phyloP scores from a whole-genome alignment of 371 early-diverging fungal species.

The Rhizopus arrhizus region DNA sequence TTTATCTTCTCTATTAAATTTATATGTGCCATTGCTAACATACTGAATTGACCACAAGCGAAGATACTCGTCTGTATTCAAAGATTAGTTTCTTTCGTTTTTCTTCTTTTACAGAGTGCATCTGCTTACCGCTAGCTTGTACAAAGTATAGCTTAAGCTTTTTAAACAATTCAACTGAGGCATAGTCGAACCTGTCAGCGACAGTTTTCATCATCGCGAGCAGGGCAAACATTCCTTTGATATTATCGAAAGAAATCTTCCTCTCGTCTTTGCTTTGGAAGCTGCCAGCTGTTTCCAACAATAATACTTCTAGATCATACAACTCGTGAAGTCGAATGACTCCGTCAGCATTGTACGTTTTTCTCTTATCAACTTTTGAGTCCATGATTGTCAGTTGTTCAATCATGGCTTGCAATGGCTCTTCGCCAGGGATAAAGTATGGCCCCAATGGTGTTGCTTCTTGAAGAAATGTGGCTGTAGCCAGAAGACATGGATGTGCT shows the following conservation, averaged over 20 bases:
- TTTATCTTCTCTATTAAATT: constrained; percentile 20
- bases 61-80: constrained; percentile 22
- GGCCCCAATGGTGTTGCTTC: background rate
- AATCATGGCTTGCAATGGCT: constrained; percentile 1
- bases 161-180: background rate
- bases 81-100: constrained; percentile 18
- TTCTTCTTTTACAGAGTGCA: constrained; percentile 13
- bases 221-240: constrained; percentile 8
- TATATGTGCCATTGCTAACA: constrained; percentile 14
- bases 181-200: background rate
- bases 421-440: constrained; percentile 8
- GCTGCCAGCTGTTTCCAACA: constrained; percentile 10
- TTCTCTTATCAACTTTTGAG: constrained; percentile 10
- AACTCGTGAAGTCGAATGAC: background rate
- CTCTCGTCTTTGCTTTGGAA: constrained; percentile 8
- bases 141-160: constrained; percentile 10
- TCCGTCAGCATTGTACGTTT: constrained; percentile 5
- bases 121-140: constrained; percentile 13
- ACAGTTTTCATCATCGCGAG: constrained; percentile 10
- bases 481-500: constrained; percentile 11
- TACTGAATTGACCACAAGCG: constrained; percentile 21
- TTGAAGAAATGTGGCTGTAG: constrained; percentile 6
- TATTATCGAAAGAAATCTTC: constrained; percentile 13
- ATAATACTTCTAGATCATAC: constrained; percentile 5
- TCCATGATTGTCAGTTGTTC: constrained; percentile 1